Base-by-base conservation (phyloP, 2,329 filamentous ascomycete species). In the Scolecobasidium constrictum region DNA sequence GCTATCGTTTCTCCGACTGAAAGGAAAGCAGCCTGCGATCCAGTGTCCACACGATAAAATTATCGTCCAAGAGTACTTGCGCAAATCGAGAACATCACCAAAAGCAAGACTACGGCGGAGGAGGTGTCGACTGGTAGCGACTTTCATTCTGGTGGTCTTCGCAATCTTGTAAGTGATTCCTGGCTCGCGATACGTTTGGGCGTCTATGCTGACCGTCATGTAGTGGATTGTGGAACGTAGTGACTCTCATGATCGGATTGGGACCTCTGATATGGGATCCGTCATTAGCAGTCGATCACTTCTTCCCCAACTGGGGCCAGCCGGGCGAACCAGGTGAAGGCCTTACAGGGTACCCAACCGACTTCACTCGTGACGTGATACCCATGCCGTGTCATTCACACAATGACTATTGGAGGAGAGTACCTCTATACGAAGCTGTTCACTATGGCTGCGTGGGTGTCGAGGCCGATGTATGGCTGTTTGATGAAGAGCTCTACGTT, bases 401-500 rank as follows among this genome's bases (percentile, higher is more conserved):
- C 50, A 77, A 77, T 50, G 73, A 77, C 53, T 76, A 77, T 54
- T 75, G 71, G 71, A 68, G 71, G 6, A 61, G 59, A 2, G 61
- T 73, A 1, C 73, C 73, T 1, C 61, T 77, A 0, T 74, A 66
- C 51, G 71, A 71, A n/a, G 73, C 73, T 9, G 58, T 77, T 0
- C 59, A 65, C 44, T 70, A 64, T 18, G 73, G 73, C 35, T 76
- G 72, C 52, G 65, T 68, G 11, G 63, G 72, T 22, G 68, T 76
- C 15, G 73, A 77, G 58, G 73, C 73, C 3, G 73, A 77, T 46
- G 67, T 77, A 22, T 76, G 72, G 71, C 61, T 71, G 5, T 68
- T 71, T 43, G 58, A 65, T 33, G 51, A 68, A 3, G 69, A 75
- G n/a, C 60, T 77, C 20, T 72, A 66, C 46, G 71, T 77, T 36